These are phyloP conservation scores for Nannizziopsis arthrosporioides DNA, from an alignment of 2,329 filamentous ascomycete species.

Conservation along the genomic window DNA sequence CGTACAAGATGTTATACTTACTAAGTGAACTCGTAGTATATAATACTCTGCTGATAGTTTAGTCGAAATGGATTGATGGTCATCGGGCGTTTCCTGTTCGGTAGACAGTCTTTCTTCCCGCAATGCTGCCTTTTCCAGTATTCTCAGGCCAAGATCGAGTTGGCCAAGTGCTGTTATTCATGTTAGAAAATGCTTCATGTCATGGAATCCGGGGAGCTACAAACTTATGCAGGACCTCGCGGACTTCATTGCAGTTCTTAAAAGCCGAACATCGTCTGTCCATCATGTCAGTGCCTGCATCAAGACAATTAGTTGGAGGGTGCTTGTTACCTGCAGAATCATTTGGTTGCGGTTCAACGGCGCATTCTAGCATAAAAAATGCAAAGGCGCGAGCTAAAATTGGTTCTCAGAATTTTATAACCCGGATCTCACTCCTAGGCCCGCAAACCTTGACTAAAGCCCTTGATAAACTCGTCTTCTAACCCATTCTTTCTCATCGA, in stretches of 20 bases:
- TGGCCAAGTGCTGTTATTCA: constrained; percentile 39
- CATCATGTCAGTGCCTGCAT: not conserved
- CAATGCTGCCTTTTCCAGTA: constrained; percentile 53
- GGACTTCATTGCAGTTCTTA: constrained; percentile 57
- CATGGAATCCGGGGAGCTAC: constrained; percentile 21
- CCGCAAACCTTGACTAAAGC: constrained; percentile 17
- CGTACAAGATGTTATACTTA: constrained; percentile 29
- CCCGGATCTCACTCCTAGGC: not conserved
- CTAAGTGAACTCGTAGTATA: constrained; percentile 54
- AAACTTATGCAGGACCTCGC: constrained; percentile 52
- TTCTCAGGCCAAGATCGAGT: constrained; percentile 46
- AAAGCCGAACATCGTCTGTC: constrained; percentile 44
- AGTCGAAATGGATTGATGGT: constrained; percentile 13
- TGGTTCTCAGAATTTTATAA: not conserved
- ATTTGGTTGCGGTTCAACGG: constrained; percentile 18
- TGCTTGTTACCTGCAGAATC: constrained; percentile 1
- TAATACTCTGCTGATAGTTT: constrained; percentile 47
- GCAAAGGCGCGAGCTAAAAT: constrained; percentile 44
- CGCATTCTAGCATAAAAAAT: constrained; percentile 55
- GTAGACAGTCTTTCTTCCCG: constrained; percentile 35
- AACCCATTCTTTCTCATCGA: constrained; percentile 14
- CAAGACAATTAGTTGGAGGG: not conserved
- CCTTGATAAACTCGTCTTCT: constrained; percentile 8
- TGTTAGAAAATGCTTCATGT: constrained; percentile 6
- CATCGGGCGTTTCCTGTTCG: constrained; percentile 11